Percentiles rank a stretch among this genome's conserved stretches.
These are phyloP conservation scores for Clathrospora elynae DNA, from an alignment of 2,329 filamentous ascomycete genomes.

Conservation along the genomic window DNA sequence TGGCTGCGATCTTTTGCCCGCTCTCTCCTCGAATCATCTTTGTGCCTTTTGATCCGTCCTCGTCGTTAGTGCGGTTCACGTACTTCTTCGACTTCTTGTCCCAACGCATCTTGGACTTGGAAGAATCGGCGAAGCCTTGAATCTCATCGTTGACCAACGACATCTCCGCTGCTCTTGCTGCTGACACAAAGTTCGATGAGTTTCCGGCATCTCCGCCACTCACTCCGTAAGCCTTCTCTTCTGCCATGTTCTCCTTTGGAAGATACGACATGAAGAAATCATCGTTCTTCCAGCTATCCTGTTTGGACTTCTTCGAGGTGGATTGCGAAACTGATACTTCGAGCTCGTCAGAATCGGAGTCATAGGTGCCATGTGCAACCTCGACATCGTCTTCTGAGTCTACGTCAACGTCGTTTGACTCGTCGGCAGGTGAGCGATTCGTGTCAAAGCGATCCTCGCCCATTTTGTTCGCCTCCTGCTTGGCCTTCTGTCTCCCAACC, in stretches of 20 bases:
- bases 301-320: conserved; percentile 36
- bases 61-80: conserved; percentile 87
- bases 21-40: conserved; percentile 86
- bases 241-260: conserved; percentile 79
- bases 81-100: conserved; percentile 97
- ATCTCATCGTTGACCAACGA: conserved; percentile 90
- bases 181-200: conserved; percentile 82
- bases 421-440: conserved; percentile 10
- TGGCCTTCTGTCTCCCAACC: conserved; percentile 63
- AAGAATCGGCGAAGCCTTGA: conserved; percentile 77
- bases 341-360: conserved; percentile 59
- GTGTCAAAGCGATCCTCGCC: conserved; percentile 24
- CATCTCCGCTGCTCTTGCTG: conserved; percentile 87
- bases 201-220: conserved; percentile 69
- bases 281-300: conserved; percentile 72
- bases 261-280: conserved; percentile 98
- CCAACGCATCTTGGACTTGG: conserved; percentile 83
- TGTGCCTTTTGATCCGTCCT: conserved; percentile 77
- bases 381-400: conserved; percentile 47
- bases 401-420: conserved; percentile 21
- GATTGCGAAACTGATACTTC: conserved; percentile 56
- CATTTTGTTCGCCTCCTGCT: conserved; percentile 48
- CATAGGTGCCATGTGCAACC: conserved; percentile 42
- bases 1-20: conserved; percentile 93
- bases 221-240: conserved; percentile 92